A percentile compares a stretch with the other conserved stretches of the same genome.
Conservation (phyloP, 2,329 filamentous ascomycete species). For the Penicillium decumbens region DNA sequence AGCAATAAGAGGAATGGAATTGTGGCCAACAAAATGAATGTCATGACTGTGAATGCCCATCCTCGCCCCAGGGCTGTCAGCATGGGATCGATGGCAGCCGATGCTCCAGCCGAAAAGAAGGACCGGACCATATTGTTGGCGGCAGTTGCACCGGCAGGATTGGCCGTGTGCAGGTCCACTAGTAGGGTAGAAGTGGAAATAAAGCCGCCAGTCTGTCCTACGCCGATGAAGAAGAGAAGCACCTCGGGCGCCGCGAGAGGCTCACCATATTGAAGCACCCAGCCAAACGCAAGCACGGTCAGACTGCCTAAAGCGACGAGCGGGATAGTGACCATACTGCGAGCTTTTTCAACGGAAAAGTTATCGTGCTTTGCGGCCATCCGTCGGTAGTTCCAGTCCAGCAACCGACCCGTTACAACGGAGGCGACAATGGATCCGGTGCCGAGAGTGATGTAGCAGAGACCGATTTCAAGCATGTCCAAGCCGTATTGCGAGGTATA, state of each 20-base stretch:
- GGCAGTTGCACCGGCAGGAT: slow-evolving; percentile 17
- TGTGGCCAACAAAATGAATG: slow-evolving; percentile 8
- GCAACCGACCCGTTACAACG: slow-evolving; percentile 14
- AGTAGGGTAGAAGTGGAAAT: slow-evolving; percentile 14
- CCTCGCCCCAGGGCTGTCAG: slow-evolving; percentile 15
- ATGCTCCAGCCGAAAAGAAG: slow-evolving; percentile 15
- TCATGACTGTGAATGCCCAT: slow-evolving; percentile 17
- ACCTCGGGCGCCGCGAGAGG: slow-evolving; percentile 12
- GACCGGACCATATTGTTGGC: slow-evolving; percentile 19
- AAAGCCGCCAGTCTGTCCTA: slow-evolving; percentile 14
- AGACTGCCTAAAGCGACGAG: slow-evolving; percentile 15
- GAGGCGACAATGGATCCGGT: slow-evolving; percentile 21
- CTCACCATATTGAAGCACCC: slow-evolving; percentile 9
- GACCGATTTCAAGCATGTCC: slow-evolving; percentile 32
- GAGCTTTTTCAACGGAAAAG: slow-evolving; percentile 22
- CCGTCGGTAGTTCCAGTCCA: slow-evolving; percentile 24
- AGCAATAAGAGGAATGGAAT: slow-evolving; percentile 11
- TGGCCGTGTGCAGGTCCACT: slow-evolving; percentile 11
- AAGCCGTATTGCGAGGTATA: slow-evolving; percentile 26
- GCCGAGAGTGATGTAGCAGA: slow-evolving; percentile 35
- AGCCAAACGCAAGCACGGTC: slow-evolving; percentile 21
- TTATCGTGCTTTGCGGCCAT: slow-evolving; percentile 7
- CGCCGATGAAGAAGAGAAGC: slow-evolving; percentile 15
- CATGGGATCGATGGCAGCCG: slow-evolving; percentile 18
- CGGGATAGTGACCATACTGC: slow-evolving; percentile 20